Evolutionary conservation across 495 filamentous ascomycete species (phyloP), one percentile per base, ranked within the genome.

Genomic region (Penicillium flavigenum): DNA sequence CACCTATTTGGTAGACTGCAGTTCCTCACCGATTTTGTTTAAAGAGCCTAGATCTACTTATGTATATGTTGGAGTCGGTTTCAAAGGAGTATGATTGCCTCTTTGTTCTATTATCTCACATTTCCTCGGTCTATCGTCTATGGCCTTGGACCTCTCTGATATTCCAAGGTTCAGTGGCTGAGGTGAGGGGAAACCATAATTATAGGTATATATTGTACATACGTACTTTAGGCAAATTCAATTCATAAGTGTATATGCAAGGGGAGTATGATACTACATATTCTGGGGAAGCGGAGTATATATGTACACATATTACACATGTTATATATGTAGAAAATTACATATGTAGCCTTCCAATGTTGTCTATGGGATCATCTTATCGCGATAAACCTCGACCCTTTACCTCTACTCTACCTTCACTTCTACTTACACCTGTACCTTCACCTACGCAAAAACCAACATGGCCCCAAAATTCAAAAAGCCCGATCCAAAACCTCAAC

Each of bases 401-500:
- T 22, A 22, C 22, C 24, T 26, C 24, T 7, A 24, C 20, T 8
- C 19, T 19, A 20, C 17, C 38, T 6, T 19, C 19, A 38, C 19
- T 1, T 2, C 9, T 43, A 43, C 16, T n/a, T 43, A 10, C 4
- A 42, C 8, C 31, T 42, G 12, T 10, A 29, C 39, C 26, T 14
- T 20, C 38, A 22, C 43, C 19, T 36, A 39, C 19, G 20, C 12
- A 34, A 34, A n/a, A 1, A 34, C 27, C 12, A 26, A 48, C 41
- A 74, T 70, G 62, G 54, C 66, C 42, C 16, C 50, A 0, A 72
- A 68, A 59, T 26, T 54, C 17, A 67, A 71, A 50, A 67, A 63
- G 20, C 56, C 61, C 42, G 60, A 68, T 26, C 19, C 45, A 22
- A 58, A 67, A 63, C 26, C 39, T 46, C 62, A 64, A 53, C 47